Evolutionary conservation across 2,329 filamentous ascomycete species (phyloP).

Genomic region (Penicillium capsulatum): DNA sequence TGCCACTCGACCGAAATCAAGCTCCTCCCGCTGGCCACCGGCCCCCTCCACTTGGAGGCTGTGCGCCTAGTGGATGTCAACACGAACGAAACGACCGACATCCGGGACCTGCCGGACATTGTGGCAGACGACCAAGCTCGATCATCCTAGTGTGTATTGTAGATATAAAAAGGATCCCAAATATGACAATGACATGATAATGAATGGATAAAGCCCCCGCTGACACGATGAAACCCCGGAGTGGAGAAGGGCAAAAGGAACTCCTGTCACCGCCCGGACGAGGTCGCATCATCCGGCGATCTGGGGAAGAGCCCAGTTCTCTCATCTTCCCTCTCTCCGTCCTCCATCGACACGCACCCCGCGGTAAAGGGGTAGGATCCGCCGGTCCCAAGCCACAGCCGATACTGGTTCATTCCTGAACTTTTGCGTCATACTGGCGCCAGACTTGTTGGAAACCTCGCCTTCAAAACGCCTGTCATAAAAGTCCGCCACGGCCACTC

Average conservation of each 20-base stretch:
- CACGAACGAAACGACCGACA: slow-evolving; percentile 53
- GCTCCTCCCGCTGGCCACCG: slow-evolving; percentile 50
- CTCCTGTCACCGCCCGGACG: not conserved
- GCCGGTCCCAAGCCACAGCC: not conserved
- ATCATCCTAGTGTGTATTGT: slow-evolving; percentile 3
- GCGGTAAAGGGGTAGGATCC: not conserved
- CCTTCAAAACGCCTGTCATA: slow-evolving; percentile 23
- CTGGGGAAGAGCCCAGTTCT: slow-evolving; percentile 7
- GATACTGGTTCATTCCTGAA: slow-evolving; percentile 3
- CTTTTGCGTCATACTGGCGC: slow-evolving; percentile 40
- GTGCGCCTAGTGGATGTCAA: slow-evolving; percentile 54
- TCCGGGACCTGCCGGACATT: slow-evolving; percentile 55
- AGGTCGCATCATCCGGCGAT: slow-evolving; percentile 11
- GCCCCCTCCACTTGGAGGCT: slow-evolving; percentile 51
- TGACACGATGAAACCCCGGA: no score
- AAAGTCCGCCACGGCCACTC: slow-evolving; percentile 18
- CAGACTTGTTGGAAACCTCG: slow-evolving; percentile 23
- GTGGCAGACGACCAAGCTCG: slow-evolving; percentile 37
- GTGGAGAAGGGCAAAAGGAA: no score
- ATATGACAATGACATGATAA: no score
- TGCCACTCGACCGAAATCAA: slow-evolving; percentile 56
- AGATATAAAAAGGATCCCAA: not conserved
- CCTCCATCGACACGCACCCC: not conserved
- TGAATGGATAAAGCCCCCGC: no score
- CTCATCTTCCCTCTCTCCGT: not conserved